Conservation (phyloP, 805 yeast species). For the Isabelozyma rhagii region DNA sequence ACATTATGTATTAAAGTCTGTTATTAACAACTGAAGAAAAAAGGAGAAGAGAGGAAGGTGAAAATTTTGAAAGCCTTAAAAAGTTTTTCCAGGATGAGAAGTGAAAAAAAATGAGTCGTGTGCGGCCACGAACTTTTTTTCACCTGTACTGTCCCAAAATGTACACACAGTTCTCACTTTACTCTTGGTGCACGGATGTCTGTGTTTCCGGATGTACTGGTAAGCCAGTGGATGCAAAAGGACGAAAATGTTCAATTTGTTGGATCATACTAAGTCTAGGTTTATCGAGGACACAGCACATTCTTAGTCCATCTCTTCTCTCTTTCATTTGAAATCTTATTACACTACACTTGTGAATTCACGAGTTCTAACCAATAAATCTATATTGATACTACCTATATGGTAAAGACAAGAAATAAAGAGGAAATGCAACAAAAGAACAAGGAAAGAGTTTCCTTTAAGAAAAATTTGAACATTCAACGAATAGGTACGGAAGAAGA, state of each 20-base stretch:
- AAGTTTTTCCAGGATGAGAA: slow-evolving; percentile 1
- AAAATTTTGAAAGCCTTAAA: slow-evolving; percentile 3
- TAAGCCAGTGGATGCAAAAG: background rate
- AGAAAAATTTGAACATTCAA: background rate
- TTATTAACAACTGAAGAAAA: slow-evolving; percentile 25
- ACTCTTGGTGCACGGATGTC: background rate
- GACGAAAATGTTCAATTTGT: too few relatives aligned
- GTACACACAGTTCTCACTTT: background rate
- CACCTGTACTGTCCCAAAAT: background rate
- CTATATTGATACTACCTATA: background rate
- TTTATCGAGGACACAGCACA: too few relatives aligned
- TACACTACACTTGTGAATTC: too few relatives aligned
- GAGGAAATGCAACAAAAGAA: background rate
- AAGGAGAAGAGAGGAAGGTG: slow-evolving; percentile 2
- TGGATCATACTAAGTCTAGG: too few relatives aligned
- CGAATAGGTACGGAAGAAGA: background rate
- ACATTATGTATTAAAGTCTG: slow-evolving; percentile 53
- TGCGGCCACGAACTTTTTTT: background rate
- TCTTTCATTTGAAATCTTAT: too few relatives aligned
- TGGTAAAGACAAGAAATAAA: background rate
- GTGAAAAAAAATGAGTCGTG: background rate
- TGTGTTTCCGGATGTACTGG: background rate
- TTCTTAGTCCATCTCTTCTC: too few relatives aligned
- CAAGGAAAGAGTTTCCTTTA: background rate
- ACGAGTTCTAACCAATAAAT: background rate